A percentile compares a stretch with the other conserved stretches of the same genome.
These are phyloP conservation scores for Ustilago loliicola DNA, from an alignment of 1,284 basidiomycete genomes.

Conservation along the genomic window DNA sequence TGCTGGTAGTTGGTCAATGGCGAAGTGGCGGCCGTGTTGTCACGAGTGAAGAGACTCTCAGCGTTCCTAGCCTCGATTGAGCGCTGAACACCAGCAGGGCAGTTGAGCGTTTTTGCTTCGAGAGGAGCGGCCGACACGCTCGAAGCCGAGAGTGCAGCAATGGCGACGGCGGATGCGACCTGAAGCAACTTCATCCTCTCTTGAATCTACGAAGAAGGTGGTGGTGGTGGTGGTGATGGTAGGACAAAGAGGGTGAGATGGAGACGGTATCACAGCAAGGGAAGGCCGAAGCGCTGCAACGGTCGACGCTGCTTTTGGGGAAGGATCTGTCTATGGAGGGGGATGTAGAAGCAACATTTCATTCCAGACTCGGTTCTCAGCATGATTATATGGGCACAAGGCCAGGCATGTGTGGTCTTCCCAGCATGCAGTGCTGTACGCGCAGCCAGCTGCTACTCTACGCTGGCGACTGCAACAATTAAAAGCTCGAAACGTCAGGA, in stretches of 20 bases:
- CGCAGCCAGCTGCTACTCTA: background rate
- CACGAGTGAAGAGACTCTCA: slow-evolving; percentile 24
- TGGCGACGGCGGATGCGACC: slow-evolving; percentile 21
- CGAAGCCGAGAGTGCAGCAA: slow-evolving; percentile 23
- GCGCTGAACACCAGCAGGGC: slow-evolving; percentile 27
- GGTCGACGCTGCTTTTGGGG: background rate
- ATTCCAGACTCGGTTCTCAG: background rate
- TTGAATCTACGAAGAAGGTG: background rate
- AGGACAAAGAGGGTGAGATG: too few relatives aligned
- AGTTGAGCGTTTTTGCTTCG: slow-evolving; percentile 6
- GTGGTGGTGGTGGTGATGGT: background rate
- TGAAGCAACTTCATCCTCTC: slow-evolving; percentile 20
- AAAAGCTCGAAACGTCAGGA: background rate
- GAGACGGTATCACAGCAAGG: background rate
- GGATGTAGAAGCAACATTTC: background rate
- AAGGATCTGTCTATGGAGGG: background rate
- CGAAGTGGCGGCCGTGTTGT: slow-evolving; percentile 33
- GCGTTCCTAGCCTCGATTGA: slow-evolving; percentile 20
- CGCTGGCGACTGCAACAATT: too few relatives aligned
- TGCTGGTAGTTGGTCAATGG: slow-evolving; percentile 41
- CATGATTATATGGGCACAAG: slow-evolving; percentile 7
- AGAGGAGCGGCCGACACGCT: slow-evolving; percentile 25
- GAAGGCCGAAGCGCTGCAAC: background rate
- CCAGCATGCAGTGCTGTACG: background rate
- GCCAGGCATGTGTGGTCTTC: background rate